Percentiles rank a stretch among this genome's conserved stretches.
These are phyloP conservation scores for Paramecium bursaria DNA, from an alignment of 73 alveolate species.

Conservation along the genomic window DNA sequence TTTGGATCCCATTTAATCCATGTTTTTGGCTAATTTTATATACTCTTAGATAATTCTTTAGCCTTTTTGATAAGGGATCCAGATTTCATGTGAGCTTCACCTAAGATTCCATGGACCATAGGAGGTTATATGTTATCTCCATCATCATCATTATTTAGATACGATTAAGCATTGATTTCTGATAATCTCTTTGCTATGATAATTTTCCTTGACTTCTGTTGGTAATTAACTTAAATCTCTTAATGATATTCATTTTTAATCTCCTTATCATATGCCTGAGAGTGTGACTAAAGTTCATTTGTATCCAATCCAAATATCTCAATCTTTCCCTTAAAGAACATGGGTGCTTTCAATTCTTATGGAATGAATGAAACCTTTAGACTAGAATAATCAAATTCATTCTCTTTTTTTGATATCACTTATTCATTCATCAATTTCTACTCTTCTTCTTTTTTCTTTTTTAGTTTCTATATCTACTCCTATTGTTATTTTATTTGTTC, in stretches of 20 bases:
- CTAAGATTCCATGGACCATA: constrained; percentile 43
- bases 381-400: too few species aligned
- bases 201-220: constrained; percentile 8
- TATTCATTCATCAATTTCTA: too few species aligned
- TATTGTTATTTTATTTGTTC: too few species aligned
- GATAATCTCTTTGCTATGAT: constrained; percentile 25
- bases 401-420: too few species aligned
- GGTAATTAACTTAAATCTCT: constrained; percentile 5
- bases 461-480: too few species aligned
- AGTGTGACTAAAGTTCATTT: too few species aligned
- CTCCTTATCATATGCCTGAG: too few species aligned
- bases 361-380: constrained; percentile 45
- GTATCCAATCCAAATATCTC: not conserved
- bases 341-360: constrained; percentile 3
- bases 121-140: constrained; percentile 9
- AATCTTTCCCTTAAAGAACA: constrained; percentile 22
- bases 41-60: constrained; percentile 12
- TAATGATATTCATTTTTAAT: constrained; percentile 8
- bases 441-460: too few species aligned
- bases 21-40: constrained; percentile 33
- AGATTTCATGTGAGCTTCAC: constrained; percentile 20
- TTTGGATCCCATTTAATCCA: constrained; percentile 65
- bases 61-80: constrained; percentile 21
- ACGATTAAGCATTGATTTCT: constrained; percentile 33
- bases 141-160: constrained; percentile 9